Evolutionary conservation across 306 rosid species (phyloP).

Genomic region (Castanea mollissima): DNA sequence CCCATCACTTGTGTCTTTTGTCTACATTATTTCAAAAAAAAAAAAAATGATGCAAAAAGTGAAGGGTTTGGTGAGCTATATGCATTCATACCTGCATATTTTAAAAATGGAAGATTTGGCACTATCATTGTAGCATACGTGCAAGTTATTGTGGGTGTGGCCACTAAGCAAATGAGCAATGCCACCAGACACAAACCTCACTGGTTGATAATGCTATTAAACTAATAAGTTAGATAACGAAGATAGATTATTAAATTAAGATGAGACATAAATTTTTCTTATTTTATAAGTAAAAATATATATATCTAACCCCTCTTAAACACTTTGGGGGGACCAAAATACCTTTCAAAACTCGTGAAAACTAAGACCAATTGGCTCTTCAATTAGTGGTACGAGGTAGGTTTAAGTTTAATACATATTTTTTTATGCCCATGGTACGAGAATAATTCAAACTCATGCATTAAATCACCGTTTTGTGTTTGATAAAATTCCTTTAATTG

Average conservation of each 20-base stretch:
- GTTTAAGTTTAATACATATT: not conserved
- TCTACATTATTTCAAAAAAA: too few relatives aligned
- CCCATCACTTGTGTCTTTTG: fast-evolving
- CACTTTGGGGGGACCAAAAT: not conserved
- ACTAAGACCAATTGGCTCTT: not conserved
- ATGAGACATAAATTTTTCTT: not conserved
- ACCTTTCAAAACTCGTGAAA: not conserved
- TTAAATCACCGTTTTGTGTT: not conserved
- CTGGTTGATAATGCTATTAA: not conserved
- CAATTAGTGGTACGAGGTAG: not conserved
- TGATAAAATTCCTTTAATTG: not conserved
- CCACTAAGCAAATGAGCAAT: conserved; percentile 20
- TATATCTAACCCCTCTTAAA: not conserved
- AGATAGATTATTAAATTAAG: not conserved
- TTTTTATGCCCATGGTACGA: not conserved
- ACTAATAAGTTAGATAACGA: not conserved
- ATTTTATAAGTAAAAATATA: not conserved
- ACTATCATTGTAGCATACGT: conserved; percentile 28
- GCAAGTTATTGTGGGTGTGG: conserved; percentile 33
- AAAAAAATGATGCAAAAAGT: too few relatives aligned
- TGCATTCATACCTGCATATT: not conserved
- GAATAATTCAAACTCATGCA: not conserved
- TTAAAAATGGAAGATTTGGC: conserved; percentile 26
- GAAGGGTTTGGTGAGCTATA: too few relatives aligned
- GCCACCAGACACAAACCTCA: conserved; percentile 1